Base-by-base conservation (phyloP, 1,139 yeast species). In the Geotrichum europaeum region DNA sequence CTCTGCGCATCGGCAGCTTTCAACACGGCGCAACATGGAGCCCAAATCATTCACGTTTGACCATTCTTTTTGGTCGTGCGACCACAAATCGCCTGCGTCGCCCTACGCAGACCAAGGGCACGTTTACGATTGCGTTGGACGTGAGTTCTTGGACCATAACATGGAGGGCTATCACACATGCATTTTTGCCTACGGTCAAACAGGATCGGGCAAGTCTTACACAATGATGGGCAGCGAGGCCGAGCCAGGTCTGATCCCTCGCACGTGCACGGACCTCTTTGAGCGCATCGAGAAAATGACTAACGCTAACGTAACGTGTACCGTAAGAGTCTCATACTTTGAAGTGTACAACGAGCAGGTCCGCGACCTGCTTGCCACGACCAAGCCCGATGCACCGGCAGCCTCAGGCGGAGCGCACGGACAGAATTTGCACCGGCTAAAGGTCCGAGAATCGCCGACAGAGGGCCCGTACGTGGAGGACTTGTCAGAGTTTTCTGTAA, bases 261-360 rank as follows among this genome's bases (percentile, higher is more conserved):
- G 81, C 58, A 75, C 85, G 2, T 80, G 87, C 56, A 68, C 75
- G 52, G 84, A 83, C 64, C 75, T 87, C n/a, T 80, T 86, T 64
- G 66, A 75, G 45, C 75, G 78, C 61, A 78, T 83, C 55, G 69
- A 73, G 0, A 66, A 75, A 20, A 72, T 84, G 25, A 61, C 67
- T n/a, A 63, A 70, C 15, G 78, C 78, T 47, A 73, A 77, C 60
- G 60, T 80, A 50, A 80, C 80, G 60, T 81, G 84, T 62, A 83
- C 84, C 24, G 79, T 87, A 13, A 77, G 79, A 59, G 73, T 86
- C 2, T 84, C 89, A 9, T 87, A 84, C 68, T 78, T 85, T 69
- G 95, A 87, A 67, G 83, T 87, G 13, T 87, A 87, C 71, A 87
- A 87, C 67, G 95, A 87, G 69, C 81, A 80, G 62, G 90, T 85